phyloP scores from a whole-genome alignment of 2,329 filamentous ascomycete species.

The Pestalotiopsis fici region DNA sequence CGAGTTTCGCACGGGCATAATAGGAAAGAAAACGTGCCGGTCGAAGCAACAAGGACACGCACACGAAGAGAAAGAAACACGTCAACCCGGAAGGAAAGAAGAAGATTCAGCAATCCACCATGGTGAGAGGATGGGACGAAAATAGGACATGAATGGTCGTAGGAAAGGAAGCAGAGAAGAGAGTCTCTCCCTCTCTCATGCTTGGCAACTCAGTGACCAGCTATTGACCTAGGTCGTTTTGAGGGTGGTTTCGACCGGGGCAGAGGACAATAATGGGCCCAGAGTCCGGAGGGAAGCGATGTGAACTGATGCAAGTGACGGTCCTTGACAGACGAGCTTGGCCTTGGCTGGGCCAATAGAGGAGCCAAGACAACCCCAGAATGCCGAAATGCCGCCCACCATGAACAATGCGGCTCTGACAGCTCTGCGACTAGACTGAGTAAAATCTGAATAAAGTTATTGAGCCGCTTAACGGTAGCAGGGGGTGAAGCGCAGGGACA shows the following conservation, averaged over 20 bases:
- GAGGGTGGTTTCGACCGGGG: conserved; percentile 16
- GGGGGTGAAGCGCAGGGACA: conserved; percentile 3
- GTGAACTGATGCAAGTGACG: conserved; percentile 7
- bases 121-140: neutral
- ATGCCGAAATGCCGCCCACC: neutral
- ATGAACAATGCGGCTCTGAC: conserved; percentile 12
- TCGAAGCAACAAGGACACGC: conserved; percentile 3
- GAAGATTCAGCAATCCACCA: neutral
- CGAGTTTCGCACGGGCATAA: conserved; percentile 19
- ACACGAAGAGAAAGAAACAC: neutral
- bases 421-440: conserved; percentile 13
- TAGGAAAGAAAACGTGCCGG: conserved; percentile 9
- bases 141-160: neutral
- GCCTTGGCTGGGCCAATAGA: neutral
- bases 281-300: conserved; percentile 16
- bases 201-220: conserved; percentile 4
- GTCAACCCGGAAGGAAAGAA: neutral
- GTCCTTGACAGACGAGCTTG: conserved; percentile 3
- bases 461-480: conserved; percentile 11
- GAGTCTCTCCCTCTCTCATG: neutral
- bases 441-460: conserved; percentile 11
- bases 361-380: neutral
- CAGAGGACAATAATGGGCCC: conserved; percentile 9
- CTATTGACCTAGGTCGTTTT: conserved; percentile 6
- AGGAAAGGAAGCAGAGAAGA: neutral